Conservation (phyloP, 2,329 filamentous ascomycete genomes). For the Lasiodiplodia citricola region DNA sequence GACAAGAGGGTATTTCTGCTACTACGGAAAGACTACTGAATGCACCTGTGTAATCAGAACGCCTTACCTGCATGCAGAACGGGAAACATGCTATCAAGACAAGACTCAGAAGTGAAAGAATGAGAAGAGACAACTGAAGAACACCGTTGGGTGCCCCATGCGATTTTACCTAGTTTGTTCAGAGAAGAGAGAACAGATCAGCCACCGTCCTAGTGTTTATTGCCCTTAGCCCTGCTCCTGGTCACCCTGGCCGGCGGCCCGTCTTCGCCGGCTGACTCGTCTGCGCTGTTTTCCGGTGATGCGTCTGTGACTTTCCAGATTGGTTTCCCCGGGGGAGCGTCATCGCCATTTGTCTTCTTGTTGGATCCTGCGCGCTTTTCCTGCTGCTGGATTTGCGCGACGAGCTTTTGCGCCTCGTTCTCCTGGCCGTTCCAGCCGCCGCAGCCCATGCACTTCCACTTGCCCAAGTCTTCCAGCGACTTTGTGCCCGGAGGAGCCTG, state of each 20-base stretch:
- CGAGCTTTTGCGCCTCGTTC: constrained; percentile 74
- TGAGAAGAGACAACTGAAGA: background rate
- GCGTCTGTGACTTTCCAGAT: constrained; percentile 20
- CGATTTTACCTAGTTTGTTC: background rate
- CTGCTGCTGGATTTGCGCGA: constrained; percentile 41
- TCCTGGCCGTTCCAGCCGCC: constrained; percentile 80
- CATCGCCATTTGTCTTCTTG: background rate
- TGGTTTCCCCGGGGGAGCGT: background rate
- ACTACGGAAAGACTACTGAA: constrained; percentile 8
- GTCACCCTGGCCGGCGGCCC: constrained; percentile 44
- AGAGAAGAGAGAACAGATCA: background rate
- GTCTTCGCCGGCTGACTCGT: constrained; percentile 33
- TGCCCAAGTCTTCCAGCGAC: constrained; percentile 76
- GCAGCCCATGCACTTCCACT: constrained; percentile 90
- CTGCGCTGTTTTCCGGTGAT: constrained; percentile 22
- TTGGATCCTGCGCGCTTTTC: background rate
- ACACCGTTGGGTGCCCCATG: background rate
- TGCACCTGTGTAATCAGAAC: background rate
- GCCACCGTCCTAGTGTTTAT: constrained; percentile 34
- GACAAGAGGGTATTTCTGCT: constrained; percentile 21
- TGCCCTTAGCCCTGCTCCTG: constrained; percentile 49
- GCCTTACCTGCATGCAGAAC: constrained; percentile 4
- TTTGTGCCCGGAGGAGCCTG: constrained; percentile 89
- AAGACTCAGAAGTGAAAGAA: constrained; percentile 1
- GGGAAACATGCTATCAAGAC: constrained; percentile 10